phyloP scores from a whole-genome alignment of 2,329 filamentous ascomycete species.

The Decorospora gaudefroyi region DNA sequence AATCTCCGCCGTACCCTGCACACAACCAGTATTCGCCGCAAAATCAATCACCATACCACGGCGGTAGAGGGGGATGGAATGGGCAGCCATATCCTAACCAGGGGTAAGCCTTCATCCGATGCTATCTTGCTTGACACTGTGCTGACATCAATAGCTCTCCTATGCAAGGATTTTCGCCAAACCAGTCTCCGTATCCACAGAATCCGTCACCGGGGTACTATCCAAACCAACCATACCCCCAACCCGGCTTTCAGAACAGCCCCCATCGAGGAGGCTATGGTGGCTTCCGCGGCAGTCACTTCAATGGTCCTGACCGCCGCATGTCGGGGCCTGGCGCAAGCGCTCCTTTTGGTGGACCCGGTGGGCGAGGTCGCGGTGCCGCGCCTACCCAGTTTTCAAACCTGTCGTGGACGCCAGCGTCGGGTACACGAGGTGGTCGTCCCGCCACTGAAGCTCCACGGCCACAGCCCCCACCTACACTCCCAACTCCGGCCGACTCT shows the following conservation, averaged over 20 bases:
- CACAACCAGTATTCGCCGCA: conserved; percentile 66
- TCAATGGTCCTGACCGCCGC: conserved; percentile 50
- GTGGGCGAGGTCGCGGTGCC: conserved; percentile 60
- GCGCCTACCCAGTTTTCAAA: conserved; percentile 62
- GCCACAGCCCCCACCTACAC: conserved; percentile 24
- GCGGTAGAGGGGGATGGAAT: conserved; percentile 59
- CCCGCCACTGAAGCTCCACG: conserved; percentile 47
- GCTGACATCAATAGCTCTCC: conserved; percentile 49
- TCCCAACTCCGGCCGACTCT: conserved; percentile 25
- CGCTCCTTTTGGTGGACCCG: conserved; percentile 48
- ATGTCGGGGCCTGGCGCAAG: conserved; percentile 51
- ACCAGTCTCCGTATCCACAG: conserved; percentile 58
- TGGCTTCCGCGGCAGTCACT: conserved; percentile 63
- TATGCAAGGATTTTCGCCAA: conserved; percentile 62
- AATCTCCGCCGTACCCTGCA: conserved; percentile 63
- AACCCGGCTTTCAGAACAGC: conserved; percentile 57
- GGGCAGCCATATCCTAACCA: conserved; percentile 53
- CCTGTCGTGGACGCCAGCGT: conserved; percentile 70
- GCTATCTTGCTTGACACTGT: not conserved
- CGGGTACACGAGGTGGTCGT: conserved; percentile 59
- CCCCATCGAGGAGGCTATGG: conserved; percentile 58
- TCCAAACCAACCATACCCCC: conserved; percentile 59
- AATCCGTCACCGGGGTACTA: conserved; percentile 54
- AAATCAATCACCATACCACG: conserved; percentile 63
- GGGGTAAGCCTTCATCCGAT: conserved; percentile 51